Percentiles rank a stretch among this genome's conserved stretches.
phyloP scores from a whole-genome alignment of 306 rosid species.

The Hippophae gyantsensis region DNA sequence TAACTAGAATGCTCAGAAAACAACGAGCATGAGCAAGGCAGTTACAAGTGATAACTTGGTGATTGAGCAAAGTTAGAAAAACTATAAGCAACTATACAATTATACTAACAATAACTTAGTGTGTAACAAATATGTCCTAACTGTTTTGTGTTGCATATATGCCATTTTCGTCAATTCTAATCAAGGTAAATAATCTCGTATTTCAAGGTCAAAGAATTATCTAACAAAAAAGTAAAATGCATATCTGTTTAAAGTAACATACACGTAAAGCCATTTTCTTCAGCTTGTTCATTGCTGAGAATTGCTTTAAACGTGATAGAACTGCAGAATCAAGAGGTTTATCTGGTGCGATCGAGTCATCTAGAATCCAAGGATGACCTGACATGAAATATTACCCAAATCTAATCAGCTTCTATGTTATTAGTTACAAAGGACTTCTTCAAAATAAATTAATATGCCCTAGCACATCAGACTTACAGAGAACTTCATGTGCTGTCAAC shows the following conservation, averaged over 20 bases:
- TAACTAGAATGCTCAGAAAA: background rate
- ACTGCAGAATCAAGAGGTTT: slow-evolving; percentile 43
- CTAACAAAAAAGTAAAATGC: too few species aligned
- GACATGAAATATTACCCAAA: slow-evolving; percentile 2
- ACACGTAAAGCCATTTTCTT: slow-evolving; percentile 42
- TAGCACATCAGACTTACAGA: slow-evolving; percentile 20
- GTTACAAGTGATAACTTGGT: too few species aligned
- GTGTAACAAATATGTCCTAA: too few species aligned
- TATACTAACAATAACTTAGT: too few species aligned
- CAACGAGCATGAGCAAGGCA: too few species aligned
- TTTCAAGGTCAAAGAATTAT: too few species aligned
- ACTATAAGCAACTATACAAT: too few species aligned
- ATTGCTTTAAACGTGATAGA: slow-evolving; percentile 33
- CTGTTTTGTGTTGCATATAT: too few species aligned
- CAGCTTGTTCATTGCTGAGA: slow-evolving; percentile 46
- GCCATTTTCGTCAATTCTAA: too few species aligned
- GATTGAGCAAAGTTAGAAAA: too few species aligned
- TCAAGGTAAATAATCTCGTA: too few species aligned
- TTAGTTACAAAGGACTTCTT: background rate
- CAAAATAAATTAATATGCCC: background rate
- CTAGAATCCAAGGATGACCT: slow-evolving; percentile 46
- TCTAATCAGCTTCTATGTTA: background rate
- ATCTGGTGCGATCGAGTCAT: slow-evolving; percentile 36
- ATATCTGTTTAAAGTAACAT: background rate
- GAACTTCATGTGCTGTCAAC: slow-evolving; percentile 37